Conservation (phyloP, 768 basidiomycete species). For the Tulasnella sp. region DNA sequence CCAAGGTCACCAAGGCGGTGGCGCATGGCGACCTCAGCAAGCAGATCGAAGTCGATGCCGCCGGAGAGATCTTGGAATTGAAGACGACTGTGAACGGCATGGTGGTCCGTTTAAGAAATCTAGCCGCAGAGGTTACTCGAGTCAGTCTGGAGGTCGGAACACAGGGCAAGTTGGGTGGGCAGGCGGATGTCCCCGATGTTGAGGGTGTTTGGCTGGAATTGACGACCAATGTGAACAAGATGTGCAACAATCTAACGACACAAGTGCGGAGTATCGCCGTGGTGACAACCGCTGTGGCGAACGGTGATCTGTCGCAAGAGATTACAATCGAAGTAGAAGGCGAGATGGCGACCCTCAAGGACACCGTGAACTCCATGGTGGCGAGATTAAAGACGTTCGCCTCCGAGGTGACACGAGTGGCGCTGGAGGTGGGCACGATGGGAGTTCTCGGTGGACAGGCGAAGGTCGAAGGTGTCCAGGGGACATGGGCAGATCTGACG, state of each 20-base stretch:
- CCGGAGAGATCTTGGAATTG: conserved; percentile 85
- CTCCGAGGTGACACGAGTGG: conserved; percentile 34
- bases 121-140: conserved; percentile 53
- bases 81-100: conserved; percentile 74
- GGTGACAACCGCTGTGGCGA: conserved; percentile 33
- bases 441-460: conserved; percentile 35
- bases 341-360: conserved; percentile 37
- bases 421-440: conserved; percentile 31
- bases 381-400: conserved; percentile 33
- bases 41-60: conserved; percentile 83
- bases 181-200: conserved; percentile 84
- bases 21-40: conserved; percentile 76
- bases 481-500: conserved; percentile 37
- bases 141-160: conserved; percentile 89
- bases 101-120: conserved; percentile 32
- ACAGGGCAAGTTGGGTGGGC: conserved; percentile 87
- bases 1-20: conserved; percentile 69
- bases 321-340: conserved; percentile 39
- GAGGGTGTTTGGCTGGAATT: conserved; percentile 26
- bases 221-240: conserved; percentile 61
- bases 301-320: conserved; percentile 34
- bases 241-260: conserved; percentile 33
- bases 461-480: conserved; percentile 35
- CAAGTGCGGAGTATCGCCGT: conserved; percentile 34
- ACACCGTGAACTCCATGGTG: conserved; percentile 37